Conservation (phyloP, 2,329 filamentous ascomycete genomes). For the Diaporthe eres region DNA sequence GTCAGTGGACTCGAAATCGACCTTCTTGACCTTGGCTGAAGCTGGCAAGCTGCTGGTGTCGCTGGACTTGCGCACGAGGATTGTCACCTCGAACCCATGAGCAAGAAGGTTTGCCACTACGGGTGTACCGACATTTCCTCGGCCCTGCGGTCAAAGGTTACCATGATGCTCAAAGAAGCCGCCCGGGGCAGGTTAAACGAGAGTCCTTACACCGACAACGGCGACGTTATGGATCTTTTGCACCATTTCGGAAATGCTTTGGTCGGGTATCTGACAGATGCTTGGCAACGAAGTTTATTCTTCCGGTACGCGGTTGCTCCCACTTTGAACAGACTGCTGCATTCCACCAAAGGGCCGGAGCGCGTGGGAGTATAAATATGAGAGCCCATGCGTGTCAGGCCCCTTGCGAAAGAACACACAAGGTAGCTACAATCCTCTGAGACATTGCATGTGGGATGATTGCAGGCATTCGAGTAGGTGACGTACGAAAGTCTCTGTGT, state of each 20-base stretch:
- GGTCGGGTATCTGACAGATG: background rate
- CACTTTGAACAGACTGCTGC: fast-evolving
- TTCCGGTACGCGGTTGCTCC: background rate
- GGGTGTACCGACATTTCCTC: slow-evolving; percentile 9
- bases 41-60: slow-evolving; percentile 3
- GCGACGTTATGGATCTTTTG: slow-evolving; percentile 4
- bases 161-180: background rate
- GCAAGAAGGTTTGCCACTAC: slow-evolving; percentile 16
- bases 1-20: slow-evolving; percentile 17
- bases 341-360: no score
- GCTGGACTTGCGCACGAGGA: slow-evolving; percentile 11
- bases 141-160: background rate
- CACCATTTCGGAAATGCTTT: background rate
- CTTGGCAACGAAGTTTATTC: background rate
- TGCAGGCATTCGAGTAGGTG: background rate
- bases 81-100: slow-evolving; percentile 3
- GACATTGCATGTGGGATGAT: background rate
- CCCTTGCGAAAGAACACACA: background rate
- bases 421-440: background rate
- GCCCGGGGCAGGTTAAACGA: background rate
- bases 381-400: background rate
- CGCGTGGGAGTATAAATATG: background rate
- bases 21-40: slow-evolving; percentile 18
- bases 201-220: background rate
- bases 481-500: background rate